These are phyloP conservation scores for Trichoderma sp. DNA, from an alignment of 2,329 filamentous ascomycete genomes.

Conservation along the genomic window DNA sequence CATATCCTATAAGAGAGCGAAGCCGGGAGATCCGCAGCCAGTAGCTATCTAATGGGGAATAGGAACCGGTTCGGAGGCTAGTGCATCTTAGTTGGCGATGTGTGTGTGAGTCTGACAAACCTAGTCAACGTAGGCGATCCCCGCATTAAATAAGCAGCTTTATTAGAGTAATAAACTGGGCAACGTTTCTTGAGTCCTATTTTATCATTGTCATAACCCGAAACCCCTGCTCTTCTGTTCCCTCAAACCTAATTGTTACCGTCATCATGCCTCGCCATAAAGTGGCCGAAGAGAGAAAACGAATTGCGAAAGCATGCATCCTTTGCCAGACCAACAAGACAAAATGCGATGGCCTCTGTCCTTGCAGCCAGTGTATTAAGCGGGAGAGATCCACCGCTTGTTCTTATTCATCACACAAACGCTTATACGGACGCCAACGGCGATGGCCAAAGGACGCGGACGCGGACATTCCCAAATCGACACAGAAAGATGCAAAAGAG, in stretches of 20 bases:
- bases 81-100: neutral
- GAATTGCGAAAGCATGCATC: neutral
- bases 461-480: neutral
- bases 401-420: neutral
- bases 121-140: neutral
- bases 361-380: neutral
- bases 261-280: neutral
- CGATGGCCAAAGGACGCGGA: neutral
- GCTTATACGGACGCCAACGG: constrained; percentile 6
- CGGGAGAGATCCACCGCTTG: neutral
- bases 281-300: neutral
- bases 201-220: neutral
- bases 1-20: constrained; percentile 49
- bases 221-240: neutral
- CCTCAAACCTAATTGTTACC: neutral
- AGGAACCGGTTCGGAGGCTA: neutral
- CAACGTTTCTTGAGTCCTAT: neutral
- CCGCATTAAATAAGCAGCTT: neutral
- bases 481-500: neutral
- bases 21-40: constrained; percentile 46
- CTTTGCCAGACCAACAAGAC: neutral
- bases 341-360: neutral
- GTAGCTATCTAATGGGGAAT: constrained; percentile 1
- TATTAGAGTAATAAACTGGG: neutral
- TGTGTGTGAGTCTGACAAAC: neutral